phyloP scores from a whole-genome alignment of 2,329 filamentous ascomycete species.

The Nothopassalora personata region DNA sequence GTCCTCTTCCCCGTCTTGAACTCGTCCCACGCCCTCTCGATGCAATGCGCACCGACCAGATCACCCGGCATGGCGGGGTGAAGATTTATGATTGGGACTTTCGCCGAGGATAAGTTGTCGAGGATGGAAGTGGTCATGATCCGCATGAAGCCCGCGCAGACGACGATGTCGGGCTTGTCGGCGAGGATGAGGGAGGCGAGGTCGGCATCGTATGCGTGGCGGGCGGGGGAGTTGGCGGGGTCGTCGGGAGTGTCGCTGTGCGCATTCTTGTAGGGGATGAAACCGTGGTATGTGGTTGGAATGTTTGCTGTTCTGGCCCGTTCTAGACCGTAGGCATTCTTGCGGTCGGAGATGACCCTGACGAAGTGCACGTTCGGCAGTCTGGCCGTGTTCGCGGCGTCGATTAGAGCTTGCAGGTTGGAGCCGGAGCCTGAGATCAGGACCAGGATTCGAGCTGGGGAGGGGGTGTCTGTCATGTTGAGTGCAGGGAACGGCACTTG shows the following conservation, averaged over 20 bases:
- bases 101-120: conserved; percentile 56
- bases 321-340: conserved; percentile 59
- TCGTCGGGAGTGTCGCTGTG: conserved; percentile 51
- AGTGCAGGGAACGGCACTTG: background rate
- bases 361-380: conserved; percentile 52
- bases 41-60: conserved; percentile 68
- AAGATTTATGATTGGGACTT: conserved; percentile 71
- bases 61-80: conserved; percentile 70
- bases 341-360: conserved; percentile 62
- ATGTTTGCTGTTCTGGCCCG: conserved; percentile 58
- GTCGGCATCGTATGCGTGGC: conserved; percentile 68
- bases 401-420: conserved; percentile 73
- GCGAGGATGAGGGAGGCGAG: conserved; percentile 63
- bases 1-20: conserved; percentile 63
- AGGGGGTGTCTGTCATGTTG: background rate
- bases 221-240: conserved; percentile 41
- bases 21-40: conserved; percentile 70
- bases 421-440: conserved; percentile 66
- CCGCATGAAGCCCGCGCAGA: conserved; percentile 85
- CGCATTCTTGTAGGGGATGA: conserved; percentile 68
- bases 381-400: conserved; percentile 46
- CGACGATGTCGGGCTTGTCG: conserved; percentile 65
- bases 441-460: conserved; percentile 28
- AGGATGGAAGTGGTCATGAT: conserved; percentile 68
- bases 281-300: conserved; percentile 74